Percentiles rank a stretch among this genome's conserved stretches.
phyloP scores from a whole-genome alignment of 2,329 filamentous ascomycete genomes.

The Alternaria gansuensis region DNA sequence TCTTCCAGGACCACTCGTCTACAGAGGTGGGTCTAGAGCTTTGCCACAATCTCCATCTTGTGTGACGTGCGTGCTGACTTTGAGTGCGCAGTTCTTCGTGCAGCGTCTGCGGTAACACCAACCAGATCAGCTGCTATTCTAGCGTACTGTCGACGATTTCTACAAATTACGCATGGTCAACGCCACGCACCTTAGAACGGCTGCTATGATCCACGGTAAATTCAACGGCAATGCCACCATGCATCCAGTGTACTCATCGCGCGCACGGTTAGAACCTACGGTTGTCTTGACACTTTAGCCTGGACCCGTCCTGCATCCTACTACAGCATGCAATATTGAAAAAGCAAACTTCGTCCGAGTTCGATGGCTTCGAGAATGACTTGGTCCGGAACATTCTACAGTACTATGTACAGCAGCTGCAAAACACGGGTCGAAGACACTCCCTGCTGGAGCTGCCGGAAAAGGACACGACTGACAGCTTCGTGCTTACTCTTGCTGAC shows the following conservation, averaged over 20 bases:
- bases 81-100: constrained; percentile 9
- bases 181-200: constrained; percentile 5
- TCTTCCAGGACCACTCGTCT: constrained; percentile 11
- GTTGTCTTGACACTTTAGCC: constrained; percentile 7
- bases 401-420: neutral
- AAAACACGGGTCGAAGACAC: neutral
- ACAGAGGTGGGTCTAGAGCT: constrained; percentile 24
- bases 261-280: constrained; percentile 2
- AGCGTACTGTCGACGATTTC: neutral
- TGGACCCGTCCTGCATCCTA: constrained; percentile 5
- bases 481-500: neutral
- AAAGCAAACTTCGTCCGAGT: neutral
- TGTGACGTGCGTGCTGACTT: constrained; percentile 11
- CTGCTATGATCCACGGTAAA: constrained; percentile 20
- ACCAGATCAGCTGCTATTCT: constrained; percentile 14
- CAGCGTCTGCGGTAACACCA: constrained; percentile 18
- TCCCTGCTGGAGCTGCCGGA: neutral
- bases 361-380: neutral
- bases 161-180: constrained; percentile 10
- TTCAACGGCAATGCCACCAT: constrained; percentile 7
- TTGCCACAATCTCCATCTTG: constrained; percentile 17
- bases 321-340: constrained; percentile 8
- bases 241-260: constrained; percentile 8
- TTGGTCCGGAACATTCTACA: neutral
- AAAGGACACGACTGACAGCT: constrained; percentile 3